Evolutionary conservation across 1,284 basidiomycete species (phyloP).

Genomic region (Agaricales sp.): DNA sequence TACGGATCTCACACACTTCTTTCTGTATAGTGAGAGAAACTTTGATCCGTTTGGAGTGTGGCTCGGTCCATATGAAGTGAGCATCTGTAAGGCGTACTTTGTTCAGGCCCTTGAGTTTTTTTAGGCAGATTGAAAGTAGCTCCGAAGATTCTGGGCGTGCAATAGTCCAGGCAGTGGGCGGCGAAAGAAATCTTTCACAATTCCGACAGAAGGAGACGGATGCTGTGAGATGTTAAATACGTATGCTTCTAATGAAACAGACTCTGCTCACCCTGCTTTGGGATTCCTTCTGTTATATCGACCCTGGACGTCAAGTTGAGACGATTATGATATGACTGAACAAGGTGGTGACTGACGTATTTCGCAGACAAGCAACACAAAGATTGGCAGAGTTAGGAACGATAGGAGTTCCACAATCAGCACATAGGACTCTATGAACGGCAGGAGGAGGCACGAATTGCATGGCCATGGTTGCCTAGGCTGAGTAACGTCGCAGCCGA

Average conservation of each 20-base stretch:
- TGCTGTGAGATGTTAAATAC: constrained; percentile 32
- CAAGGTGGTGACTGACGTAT: constrained; percentile 44
- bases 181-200: constrained; percentile 92
- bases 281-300: constrained; percentile 97
- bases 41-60: constrained; percentile 88
- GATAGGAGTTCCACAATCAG: constrained; percentile 88
- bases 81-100: constrained; percentile 96
- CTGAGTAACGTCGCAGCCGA: too few relatives aligned
- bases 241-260: not conserved
- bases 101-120: constrained; percentile 89
- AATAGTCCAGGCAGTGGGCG: constrained; percentile 81
- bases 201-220: constrained; percentile 92
- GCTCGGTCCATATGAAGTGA: constrained; percentile 99
- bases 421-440: constrained; percentile 70
- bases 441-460: constrained; percentile 65
- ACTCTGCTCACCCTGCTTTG: constrained; percentile 76
- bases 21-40: constrained; percentile 98
- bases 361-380: constrained; percentile 86
- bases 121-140: constrained; percentile 83
- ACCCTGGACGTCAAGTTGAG: constrained; percentile 39
- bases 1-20: constrained; percentile 48
- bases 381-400: constrained; percentile 94
- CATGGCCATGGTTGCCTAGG: constrained; percentile 36
- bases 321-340: not conserved
- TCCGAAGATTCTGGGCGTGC: constrained; percentile 90